Percentiles rank a stretch among this genome's conserved stretches.
Evolutionary conservation across 192 early-diverging fungal genomes (phyloP).

Genomic region (Fimicolochytrium jonesii): DNA sequence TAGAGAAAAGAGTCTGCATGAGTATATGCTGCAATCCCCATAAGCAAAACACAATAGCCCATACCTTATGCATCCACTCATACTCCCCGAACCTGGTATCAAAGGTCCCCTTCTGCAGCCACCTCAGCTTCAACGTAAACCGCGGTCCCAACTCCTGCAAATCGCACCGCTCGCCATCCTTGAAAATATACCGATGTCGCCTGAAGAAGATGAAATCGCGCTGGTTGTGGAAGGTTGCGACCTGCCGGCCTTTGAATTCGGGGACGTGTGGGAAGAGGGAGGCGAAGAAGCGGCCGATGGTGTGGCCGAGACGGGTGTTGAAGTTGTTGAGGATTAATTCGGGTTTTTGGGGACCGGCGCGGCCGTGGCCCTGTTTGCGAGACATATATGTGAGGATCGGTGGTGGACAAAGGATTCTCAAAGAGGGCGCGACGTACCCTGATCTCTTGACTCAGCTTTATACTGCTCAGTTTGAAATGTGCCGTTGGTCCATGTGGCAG

Average conservation of each 20-base stretch:
- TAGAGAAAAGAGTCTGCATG: background rate
- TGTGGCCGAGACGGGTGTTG: conserved; percentile 92
- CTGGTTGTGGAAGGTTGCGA: conserved; percentile 96
- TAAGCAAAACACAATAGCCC: background rate
- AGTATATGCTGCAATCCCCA: background rate
- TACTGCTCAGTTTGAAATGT: conserved; percentile 86
- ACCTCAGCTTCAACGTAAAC: conserved; percentile 90
- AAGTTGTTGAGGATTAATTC: conserved; percentile 99
- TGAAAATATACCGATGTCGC: conserved; percentile 93
- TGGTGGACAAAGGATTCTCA: background rate
- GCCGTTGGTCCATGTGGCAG: conserved; percentile 96
- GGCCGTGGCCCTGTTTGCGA: conserved; percentile 56
- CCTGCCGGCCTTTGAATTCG: conserved; percentile 93
- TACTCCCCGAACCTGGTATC: conserved; percentile 87
- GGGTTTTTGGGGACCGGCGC: conserved; percentile 77
- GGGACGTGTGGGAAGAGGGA: conserved; percentile 95
- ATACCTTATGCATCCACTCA: conserved; percentile 89
- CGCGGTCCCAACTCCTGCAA: conserved; percentile 94
- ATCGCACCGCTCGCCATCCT: conserved; percentile 65
- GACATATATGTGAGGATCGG: background rate
- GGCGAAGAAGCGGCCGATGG: conserved; percentile 93
- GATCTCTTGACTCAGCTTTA: conserved; percentile 77
- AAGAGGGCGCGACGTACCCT: conserved; percentile 27
- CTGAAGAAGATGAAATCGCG: conserved; percentile 99
- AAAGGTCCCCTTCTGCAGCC: conserved; percentile 95